Evolutionary conservation across 192 early-diverging fungal genomes (phyloP), one percentile per base, ranked within the genome.

Genomic region (Backusella tuberculispora): DNA sequence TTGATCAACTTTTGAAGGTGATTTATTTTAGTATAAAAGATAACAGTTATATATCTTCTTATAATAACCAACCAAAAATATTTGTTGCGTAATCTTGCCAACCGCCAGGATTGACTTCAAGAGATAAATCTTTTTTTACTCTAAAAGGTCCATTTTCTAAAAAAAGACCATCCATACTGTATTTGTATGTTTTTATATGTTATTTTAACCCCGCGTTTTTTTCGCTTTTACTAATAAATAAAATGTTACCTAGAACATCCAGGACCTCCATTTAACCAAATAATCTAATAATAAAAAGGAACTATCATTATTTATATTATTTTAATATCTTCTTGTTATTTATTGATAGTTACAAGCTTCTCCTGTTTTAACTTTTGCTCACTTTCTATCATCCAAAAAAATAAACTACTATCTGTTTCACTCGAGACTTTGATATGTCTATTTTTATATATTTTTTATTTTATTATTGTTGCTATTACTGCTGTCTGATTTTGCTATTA

Each of bases 191-290:
- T 53, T 48, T n/a, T 19, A 12, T 42, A 63, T 34, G 37, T 42
- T 15, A 29, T 24, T 14, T 34, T 34, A 69, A 4, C n/a, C 29
- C n/a, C 38, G 45, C 53, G 53, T 60, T 19, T 6, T 65, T 68
- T n/a, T 43, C 53, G 10, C 63, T 46, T 72, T 6, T 64, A 24
- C 13, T 42, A 63, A 37, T 40, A 64, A 71, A 34, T 24, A 50
- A 19, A 37, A 19, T 42, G 38, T 42, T 76, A 73, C 74, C 72
- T 76, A 34, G 63, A 73, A 65, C 66, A 74, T 7, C 78, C 83
- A n/a, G 75, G 82, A 79, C 89, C 89, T 70, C 89, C 89, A 69
- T 90, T 90, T 15, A 90, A 72, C 89, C 89, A 90, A 24, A 90
- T 86, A 29, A 89, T 78, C 87, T 88, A 47, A 47, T 5, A 53